Base-by-base conservation (phyloP, 106 monocot genomes). In the Allium sativum region DNA sequence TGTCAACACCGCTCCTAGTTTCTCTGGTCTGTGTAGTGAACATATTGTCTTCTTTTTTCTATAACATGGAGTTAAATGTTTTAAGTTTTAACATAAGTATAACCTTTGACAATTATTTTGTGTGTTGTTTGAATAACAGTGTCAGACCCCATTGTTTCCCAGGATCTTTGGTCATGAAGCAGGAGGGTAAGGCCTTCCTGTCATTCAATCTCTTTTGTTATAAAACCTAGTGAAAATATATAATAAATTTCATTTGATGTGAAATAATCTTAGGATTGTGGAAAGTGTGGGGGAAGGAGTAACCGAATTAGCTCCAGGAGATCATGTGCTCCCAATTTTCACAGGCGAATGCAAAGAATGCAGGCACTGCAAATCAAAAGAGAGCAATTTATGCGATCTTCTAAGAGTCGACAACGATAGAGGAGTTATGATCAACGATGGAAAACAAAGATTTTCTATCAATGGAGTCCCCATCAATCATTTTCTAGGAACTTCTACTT, bases 221-320 rank as follows among this genome's bases (percentile, higher is more conserved):
- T 16, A 43, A n/a, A 44, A 1, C 18, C 0, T 43, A 21, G 7
- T 1, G 6, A 53, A 53, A 53, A 21, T 56, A 21, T 56, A 19
- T 11, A 21, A 9, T 21, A 20, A 10, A 31, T 2, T 20, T 56
- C 1, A n/a, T 53, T 56, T n/a, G 3, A 21, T 56, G 18, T 1
- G 1, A 6, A 56, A 19, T 56, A 11, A 56, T n/a, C n/a, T n/a
- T n/a, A 77, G 77, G 17, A 73, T 78, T 46, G 68, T 78, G 0
- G 78, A 78, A 70, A 84, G 89, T 62, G 89, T 89, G 11, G 89
- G 89, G 7, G 89, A 89, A 48, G 89, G n/a, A n/a, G n/a, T n/a
- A n/a, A n/a, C n/a, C n/a, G n/a, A n/a, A n/a, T n/a, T n/a, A n/a
- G n/a, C n/a, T n/a, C n/a, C n/a, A n/a, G n/a, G n/a, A n/a, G n/a